phyloP scores from a whole-genome alignment of 2,329 filamentous ascomycete genomes.

The Colletotrichum sp. region DNA sequence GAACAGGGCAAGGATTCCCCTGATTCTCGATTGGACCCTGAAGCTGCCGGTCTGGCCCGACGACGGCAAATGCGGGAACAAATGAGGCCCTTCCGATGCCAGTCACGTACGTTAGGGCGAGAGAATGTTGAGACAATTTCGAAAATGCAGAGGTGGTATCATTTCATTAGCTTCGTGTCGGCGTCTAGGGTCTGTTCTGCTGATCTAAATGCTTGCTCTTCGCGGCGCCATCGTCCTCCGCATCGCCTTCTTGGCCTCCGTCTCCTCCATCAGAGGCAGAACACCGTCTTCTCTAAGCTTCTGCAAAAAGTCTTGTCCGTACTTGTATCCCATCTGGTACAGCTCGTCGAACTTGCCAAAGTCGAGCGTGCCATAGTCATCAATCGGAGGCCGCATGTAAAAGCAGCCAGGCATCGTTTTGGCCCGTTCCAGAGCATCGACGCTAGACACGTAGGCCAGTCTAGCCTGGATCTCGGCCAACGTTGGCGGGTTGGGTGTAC shows the following conservation, averaged over 20 bases:
- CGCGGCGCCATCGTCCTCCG: slow-evolving; percentile 81
- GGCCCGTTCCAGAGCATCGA: slow-evolving; percentile 91
- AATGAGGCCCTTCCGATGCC: neutral
- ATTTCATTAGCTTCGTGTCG: neutral
- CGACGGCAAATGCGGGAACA: neutral
- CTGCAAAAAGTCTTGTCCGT: slow-evolving; percentile 80
- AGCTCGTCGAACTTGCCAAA: slow-evolving; percentile 99
- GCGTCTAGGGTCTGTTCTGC: neutral
- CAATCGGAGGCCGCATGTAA: slow-evolving; percentile 96
- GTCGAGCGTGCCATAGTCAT: slow-evolving; percentile 91
- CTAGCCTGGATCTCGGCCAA: slow-evolving; percentile 95
- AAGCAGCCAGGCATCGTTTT: slow-evolving; percentile 90
- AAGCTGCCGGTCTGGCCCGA: neutral
- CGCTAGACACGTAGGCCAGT: slow-evolving; percentile 91
- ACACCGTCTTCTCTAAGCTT: slow-evolving; percentile 80
- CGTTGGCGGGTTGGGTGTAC: slow-evolving; percentile 89
- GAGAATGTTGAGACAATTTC: neutral
- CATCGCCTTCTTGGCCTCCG: slow-evolving; percentile 77
- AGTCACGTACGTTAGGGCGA: neutral
- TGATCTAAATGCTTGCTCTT: slow-evolving; percentile 71
- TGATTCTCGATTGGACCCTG: neutral
- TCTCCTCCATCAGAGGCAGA: slow-evolving; percentile 73
- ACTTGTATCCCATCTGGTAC: slow-evolving; percentile 86
- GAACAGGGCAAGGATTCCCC: neutral
- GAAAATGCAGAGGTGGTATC: neutral